Evolutionary conservation across 1,139 yeast genomes (phyloP), one percentile per base, ranked within the genome.

Genomic region (Yarrowia galli): DNA sequence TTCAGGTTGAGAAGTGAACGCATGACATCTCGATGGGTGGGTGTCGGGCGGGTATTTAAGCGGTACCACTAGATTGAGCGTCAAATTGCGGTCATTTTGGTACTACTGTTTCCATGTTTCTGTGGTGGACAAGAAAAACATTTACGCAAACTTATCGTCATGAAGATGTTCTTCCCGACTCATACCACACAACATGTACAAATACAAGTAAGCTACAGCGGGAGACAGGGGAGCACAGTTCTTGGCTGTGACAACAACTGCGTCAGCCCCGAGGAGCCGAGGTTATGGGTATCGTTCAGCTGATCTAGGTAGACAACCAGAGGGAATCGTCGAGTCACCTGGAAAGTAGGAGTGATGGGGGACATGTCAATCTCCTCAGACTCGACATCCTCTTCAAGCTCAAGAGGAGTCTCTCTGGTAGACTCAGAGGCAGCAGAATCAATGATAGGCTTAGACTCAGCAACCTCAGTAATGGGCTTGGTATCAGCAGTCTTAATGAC

Each of bases 221-320:
- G 97, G 92, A 0, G 92, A 86, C 70, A 92, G 76, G 32, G 88
- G 84, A 0, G 97, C 92, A 72, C 91, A 85, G 74, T 91, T 89
- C 70, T 84, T 85, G 54, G 85, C 86, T 2, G 97, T 89, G 65
- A 89, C 79, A 2, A 90, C 85, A 16, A 92, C 80, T 73, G 91
- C 90, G 77, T 92, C 97, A 1, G 85, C 97, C 2, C 98, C 98
- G 51, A 92, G 81, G 77, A 96, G 1, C 98, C 98, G 73, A 91
- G 82, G 75, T 93, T 93, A 75, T 91, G 97, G 0, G 98, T 96
- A 75, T 93, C 98, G 6, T 92, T 87, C 67, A 93, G 83, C 70
- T 91, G 93, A 77, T 92, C 98, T 54, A 92, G 78, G 73, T 85
- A 91, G 4, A 92, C 73, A 0, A 95, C 97, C 20, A 92, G 74